Evolutionary conservation across 495 filamentous ascomycete species (phyloP), one percentile per base, ranked within the genome.

Genomic region (Neurospora africana): DNA sequence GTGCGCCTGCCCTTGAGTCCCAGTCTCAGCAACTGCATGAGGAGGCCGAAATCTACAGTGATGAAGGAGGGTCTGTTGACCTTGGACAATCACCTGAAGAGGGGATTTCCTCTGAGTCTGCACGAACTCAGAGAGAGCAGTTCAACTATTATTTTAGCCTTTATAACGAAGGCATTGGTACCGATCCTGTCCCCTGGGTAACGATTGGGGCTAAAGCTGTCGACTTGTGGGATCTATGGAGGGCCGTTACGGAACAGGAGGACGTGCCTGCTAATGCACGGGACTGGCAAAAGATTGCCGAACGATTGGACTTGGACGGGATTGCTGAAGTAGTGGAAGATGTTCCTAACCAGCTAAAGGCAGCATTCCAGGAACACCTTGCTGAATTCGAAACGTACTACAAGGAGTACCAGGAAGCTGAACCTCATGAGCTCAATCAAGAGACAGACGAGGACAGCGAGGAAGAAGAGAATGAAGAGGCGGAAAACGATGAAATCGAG

Each of bases 271-370:
- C 74, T 35, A 68, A 35, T 13, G 71, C 71, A 19, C 81, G 81
- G 21, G 75, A 83, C 71, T 84, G 82, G 83, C 73, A 80, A 58
- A 68, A 76, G 21, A 74, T 87, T 23, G 77, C 82, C 0, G 81
- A 81, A 53, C 41, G 68, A 0, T 75, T 87, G 23, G 81, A 77
- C 0, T 80, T 83, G 71, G 75, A 85, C 73, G 83, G 79, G 78
- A 69, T 80, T 44, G 69, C 79, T 13, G 53, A 79, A 21, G 73
- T 77, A 3, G 1, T 30, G 36, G 8, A 8, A 5, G 74, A 74
- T 8, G 76, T 82, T 27, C 73, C 81, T 7, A 37, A 76, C 40
- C 77, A 83, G 43, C 76, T 88, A 68, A 73, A 79, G 70, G 35
- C 40, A 41, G 76, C 74, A 10, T 84, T 82, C 73, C 76, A 80